phyloP scores from a whole-genome alignment of 495 filamentous ascomycete species.

The Lophiostoma macrostomum region DNA sequence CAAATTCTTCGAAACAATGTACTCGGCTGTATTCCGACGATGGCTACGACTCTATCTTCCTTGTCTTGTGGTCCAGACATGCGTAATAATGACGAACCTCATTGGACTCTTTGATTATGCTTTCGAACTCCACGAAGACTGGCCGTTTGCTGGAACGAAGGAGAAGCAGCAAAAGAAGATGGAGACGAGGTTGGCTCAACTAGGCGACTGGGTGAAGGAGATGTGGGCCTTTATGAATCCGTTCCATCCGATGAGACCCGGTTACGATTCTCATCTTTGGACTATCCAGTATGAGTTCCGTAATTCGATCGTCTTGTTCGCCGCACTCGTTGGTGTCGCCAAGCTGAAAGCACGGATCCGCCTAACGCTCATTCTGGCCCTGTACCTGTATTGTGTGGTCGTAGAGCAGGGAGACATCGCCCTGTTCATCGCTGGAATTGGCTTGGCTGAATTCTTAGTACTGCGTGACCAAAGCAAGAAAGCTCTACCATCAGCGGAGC shows the following conservation, averaged over 20 bases:
- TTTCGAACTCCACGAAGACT: constrained; percentile 21
- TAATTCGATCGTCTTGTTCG: constrained; percentile 48
- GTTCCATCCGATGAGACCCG: constrained; percentile 11
- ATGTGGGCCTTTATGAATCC: constrained; percentile 18
- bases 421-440: constrained; percentile 47
- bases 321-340: constrained; percentile 33
- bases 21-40: constrained; percentile 64
- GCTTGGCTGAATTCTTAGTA: constrained; percentile 45
- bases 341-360: constrained; percentile 40
- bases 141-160: constrained; percentile 39
- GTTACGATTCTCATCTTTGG: constrained; percentile 50
- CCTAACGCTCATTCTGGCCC: constrained; percentile 21
- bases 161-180: constrained; percentile 51
- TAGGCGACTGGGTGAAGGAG: constrained; percentile 12
- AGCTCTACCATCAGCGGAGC: constrained; percentile 6
- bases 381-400: constrained; percentile 41
- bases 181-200: constrained; percentile 43
- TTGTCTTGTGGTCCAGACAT: constrained; percentile 53
- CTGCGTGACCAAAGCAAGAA: constrained; percentile 31
- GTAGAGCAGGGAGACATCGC: constrained; percentile 48
- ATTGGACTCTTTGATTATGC: constrained; percentile 51
- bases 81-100: constrained; percentile 55
- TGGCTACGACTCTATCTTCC: constrained; percentile 62
- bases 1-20: constrained; percentile 48
- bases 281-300: constrained; percentile 52